Conservation (phyloP, 169 alveolate species). For the Plasmodium gallinaceum region DNA sequence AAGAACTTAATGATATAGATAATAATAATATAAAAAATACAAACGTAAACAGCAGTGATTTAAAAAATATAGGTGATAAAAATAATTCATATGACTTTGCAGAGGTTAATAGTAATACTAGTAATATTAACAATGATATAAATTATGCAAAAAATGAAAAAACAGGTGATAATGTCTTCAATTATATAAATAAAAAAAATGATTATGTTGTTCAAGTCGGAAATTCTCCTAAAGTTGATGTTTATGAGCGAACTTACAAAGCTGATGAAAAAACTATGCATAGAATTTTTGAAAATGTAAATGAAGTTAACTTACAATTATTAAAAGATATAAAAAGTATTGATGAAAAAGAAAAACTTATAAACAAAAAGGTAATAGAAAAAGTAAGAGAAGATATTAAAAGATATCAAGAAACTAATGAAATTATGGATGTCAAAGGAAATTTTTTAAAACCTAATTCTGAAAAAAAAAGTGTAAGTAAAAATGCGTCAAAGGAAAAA, state of each 20-base stretch:
- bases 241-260: constrained; percentile 43
- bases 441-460: constrained; percentile 7
- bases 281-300: constrained; percentile 53
- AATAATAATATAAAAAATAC: not conserved
- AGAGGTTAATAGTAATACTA: not conserved
- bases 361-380: constrained; percentile 61
- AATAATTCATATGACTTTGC: not conserved
- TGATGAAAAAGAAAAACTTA: constrained; percentile 61
- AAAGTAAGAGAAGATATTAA: constrained; percentile 71
- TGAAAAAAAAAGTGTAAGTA: constrained; percentile 5
- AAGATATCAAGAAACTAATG: constrained; percentile 53
- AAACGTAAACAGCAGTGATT: not conserved
- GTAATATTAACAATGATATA: not conserved
- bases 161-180: not conserved
- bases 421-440: constrained; percentile 67
- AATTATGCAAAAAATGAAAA: not conserved
- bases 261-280: constrained; percentile 32
- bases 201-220: constrained; percentile 49
- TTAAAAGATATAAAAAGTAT: constrained; percentile 43
- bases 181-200: constrained; percentile 23
- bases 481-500: constrained; percentile 16
- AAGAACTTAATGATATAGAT: constrained; percentile 28
- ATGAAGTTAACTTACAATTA: constrained; percentile 71
- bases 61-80: not conserved
- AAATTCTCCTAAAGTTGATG: constrained; percentile 48